Base-by-base conservation (phyloP, 2,329 filamentous ascomycete species). In the Metarhizium album region DNA sequence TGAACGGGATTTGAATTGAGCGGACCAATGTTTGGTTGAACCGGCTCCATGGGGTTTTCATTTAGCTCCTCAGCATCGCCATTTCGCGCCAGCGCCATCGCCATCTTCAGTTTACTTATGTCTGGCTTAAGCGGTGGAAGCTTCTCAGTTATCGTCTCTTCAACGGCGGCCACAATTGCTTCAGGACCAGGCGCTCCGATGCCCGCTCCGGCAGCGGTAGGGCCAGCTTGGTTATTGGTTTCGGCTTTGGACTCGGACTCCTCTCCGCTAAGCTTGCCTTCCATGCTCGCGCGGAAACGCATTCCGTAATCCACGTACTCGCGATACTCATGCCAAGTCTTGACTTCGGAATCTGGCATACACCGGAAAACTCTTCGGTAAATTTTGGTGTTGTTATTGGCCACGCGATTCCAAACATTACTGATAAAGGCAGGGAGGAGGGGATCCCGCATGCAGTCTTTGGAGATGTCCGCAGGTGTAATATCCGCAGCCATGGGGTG, bases 361-460 rank as follows among this genome's bases (percentile, higher is more conserved):
- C 90, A 96, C 45, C 90, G 83, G 73, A 98, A 98, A 8, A 98
- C 91, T 54, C 86, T 82, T 31, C 93, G 86, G 70, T 87, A 98
- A 46, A 98, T 79, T 64, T 90, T 91, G 3, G 93, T 98, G 65
- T 98, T 98, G 72, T 97, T 97, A 55, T 86, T 83, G 1, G 93
- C 93, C 49, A 90, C 83, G 18, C 82, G 78, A 57, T 85, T 83
- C 94, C 94, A 98, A 2, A 88, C 83, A 55, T 95, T 87, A 45
- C 93, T 80, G 64, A 88, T 87, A 68, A 98, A 98, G 1, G 77
- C 72, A 49, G 88, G 78, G 52, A 84, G 83, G 40, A 98, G 70
- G 0, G 94, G 93, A 67, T 98, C 93, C 16, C 78, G 80, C 90
- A 98, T 98, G 69, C 91, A 97, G 64, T 97, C 87, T 59, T 90